phyloP scores from a whole-genome alignment of 2,329 filamentous ascomycete species.

The Sphaceloma murrayae region DNA sequence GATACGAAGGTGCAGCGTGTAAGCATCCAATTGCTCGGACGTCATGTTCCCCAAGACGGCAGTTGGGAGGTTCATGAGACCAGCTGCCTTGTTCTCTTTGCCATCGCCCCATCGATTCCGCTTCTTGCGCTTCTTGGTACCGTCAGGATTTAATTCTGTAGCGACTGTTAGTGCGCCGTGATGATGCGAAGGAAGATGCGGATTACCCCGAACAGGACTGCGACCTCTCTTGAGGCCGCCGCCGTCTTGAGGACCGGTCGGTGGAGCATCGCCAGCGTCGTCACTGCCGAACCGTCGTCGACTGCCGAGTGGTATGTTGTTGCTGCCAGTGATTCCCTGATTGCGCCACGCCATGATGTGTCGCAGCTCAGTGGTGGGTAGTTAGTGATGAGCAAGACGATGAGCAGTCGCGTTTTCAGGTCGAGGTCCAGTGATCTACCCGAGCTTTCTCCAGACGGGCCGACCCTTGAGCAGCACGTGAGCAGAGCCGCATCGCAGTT shows the following conservation, averaged over 20 bases:
- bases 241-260: conserved; percentile 36
- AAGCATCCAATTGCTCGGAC: conserved; percentile 93
- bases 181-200: conserved; percentile 18
- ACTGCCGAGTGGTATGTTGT: conserved; percentile 91
- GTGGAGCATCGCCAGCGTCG: conserved; percentile 28
- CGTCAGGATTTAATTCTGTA: conserved; percentile 48
- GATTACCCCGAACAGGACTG: conserved; percentile 72
- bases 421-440: not conserved
- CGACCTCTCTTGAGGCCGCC: conserved; percentile 71
- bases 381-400: too few species aligned
- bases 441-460: not conserved
- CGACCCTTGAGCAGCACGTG: too few species aligned
- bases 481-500: too few species aligned
- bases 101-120: conserved; percentile 97
- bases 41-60: conserved; percentile 98
- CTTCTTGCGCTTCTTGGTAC: conserved; percentile 87
- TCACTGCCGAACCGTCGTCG: conserved; percentile 70
- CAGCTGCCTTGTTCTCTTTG: conserved; percentile 95
- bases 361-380: too few species aligned
- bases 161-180: conserved; percentile 17
- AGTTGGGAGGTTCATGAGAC: conserved; percentile 92
- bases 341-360: conserved; percentile 52
- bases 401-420: not conserved
- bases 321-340: conserved; percentile 88
- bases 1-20: conserved; percentile 90